Evolutionary conservation across 176 grass and related monocot species (phyloP).

Genomic region (Rhynchospora pubera): DNA sequence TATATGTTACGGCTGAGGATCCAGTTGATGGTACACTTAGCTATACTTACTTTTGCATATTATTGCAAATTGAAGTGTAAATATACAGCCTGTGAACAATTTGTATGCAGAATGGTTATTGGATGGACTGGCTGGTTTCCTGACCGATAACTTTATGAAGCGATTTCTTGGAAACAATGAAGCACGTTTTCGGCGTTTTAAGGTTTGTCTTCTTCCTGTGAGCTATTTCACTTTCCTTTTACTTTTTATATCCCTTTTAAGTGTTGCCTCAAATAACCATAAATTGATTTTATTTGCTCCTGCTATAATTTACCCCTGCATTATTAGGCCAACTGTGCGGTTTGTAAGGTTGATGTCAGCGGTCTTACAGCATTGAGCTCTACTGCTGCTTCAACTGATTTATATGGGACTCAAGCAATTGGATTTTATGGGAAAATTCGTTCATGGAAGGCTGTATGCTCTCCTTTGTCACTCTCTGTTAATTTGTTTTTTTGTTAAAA

Average conservation of each 20-base stretch:
- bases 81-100: constrained; percentile 27
- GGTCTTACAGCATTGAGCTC: constrained; percentile 79
- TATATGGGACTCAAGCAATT: constrained; percentile 90
- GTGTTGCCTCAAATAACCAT: neutral
- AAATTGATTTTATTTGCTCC: neutral
- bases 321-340: constrained; percentile 71
- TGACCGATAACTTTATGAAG: constrained; percentile 86
- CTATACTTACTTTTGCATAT: constrained; percentile 19
- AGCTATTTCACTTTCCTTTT: neutral
- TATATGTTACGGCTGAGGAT: constrained; percentile 88
- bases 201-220: constrained; percentile 35
- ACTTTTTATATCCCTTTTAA: neutral
- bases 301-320: neutral
- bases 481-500: neutral
- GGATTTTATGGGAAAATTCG: constrained; percentile 94
- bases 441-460: constrained; percentile 90
- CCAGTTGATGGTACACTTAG: constrained; percentile 54
- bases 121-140: constrained; percentile 95
- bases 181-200: constrained; percentile 82
- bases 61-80: constrained; percentile 11
- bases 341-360: constrained; percentile 80
- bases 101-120: constrained; percentile 80
- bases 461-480: constrained; percentile 6
- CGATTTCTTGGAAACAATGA: constrained; percentile 92
- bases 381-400: constrained; percentile 69